These are phyloP conservation scores for Pulveroboletus sp. DNA, from an alignment of 768 basidiomycete genomes.

Conservation along the genomic window DNA sequence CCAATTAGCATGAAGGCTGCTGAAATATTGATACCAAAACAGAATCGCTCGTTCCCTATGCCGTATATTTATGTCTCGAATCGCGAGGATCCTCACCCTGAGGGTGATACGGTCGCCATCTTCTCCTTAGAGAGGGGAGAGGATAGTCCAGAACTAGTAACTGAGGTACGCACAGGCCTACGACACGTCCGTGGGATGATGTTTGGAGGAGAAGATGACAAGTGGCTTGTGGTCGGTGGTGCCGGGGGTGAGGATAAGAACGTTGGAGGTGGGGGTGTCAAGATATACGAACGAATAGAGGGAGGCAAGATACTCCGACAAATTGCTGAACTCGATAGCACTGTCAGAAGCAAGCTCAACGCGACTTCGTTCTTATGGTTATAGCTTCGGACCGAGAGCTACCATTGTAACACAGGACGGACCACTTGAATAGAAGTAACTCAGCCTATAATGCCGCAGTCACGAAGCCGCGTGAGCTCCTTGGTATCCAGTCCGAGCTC, in stretches of 20 bases:
- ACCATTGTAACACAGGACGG: neutral
- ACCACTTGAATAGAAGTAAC: neutral
- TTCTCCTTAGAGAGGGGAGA: constrained; percentile 49
- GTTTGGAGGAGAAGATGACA: constrained; percentile 58
- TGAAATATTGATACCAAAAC: constrained; percentile 59
- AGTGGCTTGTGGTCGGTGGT: constrained; percentile 64
- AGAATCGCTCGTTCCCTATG: constrained; percentile 47
- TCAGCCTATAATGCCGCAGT: constrained; percentile 25
- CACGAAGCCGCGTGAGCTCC: constrained; percentile 37
- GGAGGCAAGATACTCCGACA: constrained; percentile 52
- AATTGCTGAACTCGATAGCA: constrained; percentile 40
- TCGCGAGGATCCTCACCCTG: constrained; percentile 63
- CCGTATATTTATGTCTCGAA: constrained; percentile 72
- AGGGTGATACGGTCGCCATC: constrained; percentile 70
- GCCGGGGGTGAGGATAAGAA: neutral
- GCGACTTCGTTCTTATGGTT: constrained; percentile 39
- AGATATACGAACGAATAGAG: constrained; percentile 62
- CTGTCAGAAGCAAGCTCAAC: constrained; percentile 33
- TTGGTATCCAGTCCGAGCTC: constrained; percentile 39
- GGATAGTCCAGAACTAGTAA: constrained; percentile 45
- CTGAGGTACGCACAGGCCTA: constrained; percentile 65
- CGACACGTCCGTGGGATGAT: constrained; percentile 65
- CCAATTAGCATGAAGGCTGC: constrained; percentile 57
- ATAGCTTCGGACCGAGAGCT: neutral
- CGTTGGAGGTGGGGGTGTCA: constrained; percentile 60